Evolutionary conservation across 2,329 filamentous ascomycete genomes (phyloP), one percentile per base, ranked within the genome.

Genomic region (Fusarium nelsonii): DNA sequence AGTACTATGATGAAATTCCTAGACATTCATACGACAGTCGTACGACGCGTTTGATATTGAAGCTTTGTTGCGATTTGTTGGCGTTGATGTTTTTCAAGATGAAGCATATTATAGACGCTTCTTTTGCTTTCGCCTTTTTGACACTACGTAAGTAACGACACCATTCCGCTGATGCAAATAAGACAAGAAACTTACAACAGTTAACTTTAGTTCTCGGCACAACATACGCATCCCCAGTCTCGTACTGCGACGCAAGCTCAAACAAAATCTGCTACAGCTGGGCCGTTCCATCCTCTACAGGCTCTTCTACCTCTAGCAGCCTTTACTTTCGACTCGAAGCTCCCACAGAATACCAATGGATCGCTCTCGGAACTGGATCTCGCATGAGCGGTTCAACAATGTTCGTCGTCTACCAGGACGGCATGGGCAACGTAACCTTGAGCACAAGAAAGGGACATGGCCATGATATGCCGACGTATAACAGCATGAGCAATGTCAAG

Each of bases 371-470:
- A 2, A 58, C 56, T 0, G 56, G 56, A 2, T 39, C 50, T 14
- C 12, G 39, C 4, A 58, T 58, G 56, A 58, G 51, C 26, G 56
- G 56, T 7, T 58, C 56, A 2, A 58, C 33, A 1, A 58, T 58
- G 51, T 23, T 58, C 6, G 12, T 58, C 1, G 4, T 57, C 10
- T 58, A 58, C 32, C 56, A 58, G 12, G 56, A 57, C 6, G 56
- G 56, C 15, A 32, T n/a, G 0, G 56, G 56, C 1, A 58, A 58
- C 11, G 39, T 45, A 5, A 58, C 56, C 0, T 11, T 58, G 33
- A 58, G 56, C 6, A 57, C 39, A 33, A 41, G 56, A 32, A 57
- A 57, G 9, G 56, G 50, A 4, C 7, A 56, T 10, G 50, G 56
- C 3, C 56, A 58, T 39, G 11, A 26, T 1, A 58, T 5, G 39